These are phyloP conservation scores for Coemansia sp. DNA, from an alignment of 192 early-diverging fungal species.

Conservation along the genomic window DNA sequence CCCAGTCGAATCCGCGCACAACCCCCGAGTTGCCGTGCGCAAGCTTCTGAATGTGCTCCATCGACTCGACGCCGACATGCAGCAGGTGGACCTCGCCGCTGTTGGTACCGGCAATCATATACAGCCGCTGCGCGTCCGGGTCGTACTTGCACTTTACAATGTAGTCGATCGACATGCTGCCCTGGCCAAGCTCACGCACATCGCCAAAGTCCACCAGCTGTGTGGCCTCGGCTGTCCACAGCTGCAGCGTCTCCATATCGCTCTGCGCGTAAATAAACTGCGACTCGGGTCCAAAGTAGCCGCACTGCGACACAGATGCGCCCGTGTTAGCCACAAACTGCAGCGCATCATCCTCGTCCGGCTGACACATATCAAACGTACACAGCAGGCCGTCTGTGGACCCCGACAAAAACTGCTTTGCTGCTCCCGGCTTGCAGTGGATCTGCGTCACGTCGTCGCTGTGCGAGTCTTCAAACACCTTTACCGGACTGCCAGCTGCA, in stretches of 20 bases:
- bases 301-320: conserved; percentile 77
- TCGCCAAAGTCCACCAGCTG: conserved; percentile 76
- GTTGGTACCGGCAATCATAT: conserved; percentile 75
- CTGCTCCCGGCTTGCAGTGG: conserved; percentile 59
- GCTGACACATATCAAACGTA: conserved; percentile 65
- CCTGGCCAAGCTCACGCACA: conserved; percentile 57
- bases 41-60: conserved; percentile 77
- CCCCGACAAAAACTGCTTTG: conserved; percentile 61
- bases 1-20: conserved; percentile 78
- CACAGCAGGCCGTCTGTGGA: conserved; percentile 78
- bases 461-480: conserved; percentile 60
- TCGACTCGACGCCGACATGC: conserved; percentile 71
- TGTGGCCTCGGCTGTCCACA: conserved; percentile 61
- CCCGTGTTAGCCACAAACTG: conserved; percentile 78
- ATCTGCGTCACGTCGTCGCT: conserved; percentile 78
- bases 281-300: conserved; percentile 88
- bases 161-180: conserved; percentile 68
- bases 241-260: conserved; percentile 87
- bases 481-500: conserved; percentile 11
- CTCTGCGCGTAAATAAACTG: conserved; percentile 88
- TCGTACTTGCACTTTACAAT: conserved; percentile 82
- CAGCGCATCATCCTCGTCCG: conserved; percentile 89
- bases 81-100: conserved; percentile 69
- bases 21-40: conserved; percentile 83
- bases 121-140: conserved; percentile 64